Base-by-base conservation (phyloP, 2,329 filamentous ascomycete genomes). In the Aquanectria penicillioides region DNA sequence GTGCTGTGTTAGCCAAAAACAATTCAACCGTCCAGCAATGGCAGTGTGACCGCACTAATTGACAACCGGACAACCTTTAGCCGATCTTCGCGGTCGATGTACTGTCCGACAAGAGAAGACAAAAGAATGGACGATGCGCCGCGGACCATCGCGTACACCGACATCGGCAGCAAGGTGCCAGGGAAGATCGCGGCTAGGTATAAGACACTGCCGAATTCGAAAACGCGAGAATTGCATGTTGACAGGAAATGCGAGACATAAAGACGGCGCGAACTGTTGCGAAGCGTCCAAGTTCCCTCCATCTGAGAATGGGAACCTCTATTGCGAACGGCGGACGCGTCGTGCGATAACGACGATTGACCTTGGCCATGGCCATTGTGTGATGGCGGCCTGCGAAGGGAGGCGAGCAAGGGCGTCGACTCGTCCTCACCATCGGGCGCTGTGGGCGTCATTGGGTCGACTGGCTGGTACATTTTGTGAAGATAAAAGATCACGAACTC, bases 141-240 rank as follows among this genome's bases (percentile, higher is more conserved):
- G 18, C 90, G 83, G 5, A 82, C 77, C 6, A 92, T 74, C 0
- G 89, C 89, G 68, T 92, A 93, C n/a, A 89, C 75, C 0, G 89
- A 91, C 54, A 88, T 81, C 29, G 86, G 89, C 18, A 90, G 78
- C 18, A 93, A 76, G 0, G 88, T 91, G 1, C 79, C 75, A 0
- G 83, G 83, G 64, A 80, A 88, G 40, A 85, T 80, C 1, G 78
- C 73, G 0, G 85, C 84, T 9, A 88, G 76, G 70, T 83, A 88
- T 6, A 88, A 75, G 5, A 89, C 83, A 6, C 84, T 82, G 25
- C 81, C 86, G 54, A 89, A 89, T 68, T 89, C 86, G 61, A 89
- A 89, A 53, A 86, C 75, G 17, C 87, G 83, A 0, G 86, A 84
- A 71, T 89, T 89, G 84, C 85, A 88, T 44, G 86, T 84, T 5